Base-by-base conservation (phyloP, 805 yeast species). In the Cephaloascus albidus region DNA sequence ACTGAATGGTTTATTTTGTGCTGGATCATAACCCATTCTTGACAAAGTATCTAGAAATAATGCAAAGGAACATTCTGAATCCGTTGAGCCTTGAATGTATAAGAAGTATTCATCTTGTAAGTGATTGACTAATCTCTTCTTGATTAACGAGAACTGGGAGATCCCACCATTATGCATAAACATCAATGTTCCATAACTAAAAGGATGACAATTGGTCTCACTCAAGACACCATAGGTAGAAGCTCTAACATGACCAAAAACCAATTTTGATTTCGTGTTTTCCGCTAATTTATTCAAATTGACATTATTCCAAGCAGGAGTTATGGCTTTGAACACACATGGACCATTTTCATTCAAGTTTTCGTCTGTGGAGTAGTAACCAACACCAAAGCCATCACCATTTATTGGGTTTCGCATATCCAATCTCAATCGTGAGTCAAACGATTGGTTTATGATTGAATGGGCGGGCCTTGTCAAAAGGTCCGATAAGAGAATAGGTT, bases 301-400 rank as follows among this genome's bases (percentile, higher is more conserved):
- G 52, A 85, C 77, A 58, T 93, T 93, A 62, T 93, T 93, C 98
- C 98, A 93, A 1, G 96, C 95, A 0, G 98, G 98, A 0, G 98
- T 93, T 36, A 89, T 93, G 10, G 97, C 97, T 49, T 87, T 81
- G 65, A 85, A 93, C 2, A 88, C 73, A 59, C 97, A 93, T 19
- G 98, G 97, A 2, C 87, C 85, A 34, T 77, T 75, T 10, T 55
- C 46, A 6, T 32, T 8, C 34, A 32, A 32, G 34, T 32, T 32
- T 14, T 32, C 34, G 17, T 32, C 34, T 8, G 6, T 17, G 18
- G 14, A 32, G 39, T 93, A 93, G 61, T 93, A 93, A 1, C 97
- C 97, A 18, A 93, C 90, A 2, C 98, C 98, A 58, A 93, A 93
- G 1, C 98, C 98, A 59, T 93, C 98, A 33, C 98, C 98, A 57